Evolutionary conservation across 83 land plant species (phyloP).

Genomic region (Thuja plicata): DNA sequence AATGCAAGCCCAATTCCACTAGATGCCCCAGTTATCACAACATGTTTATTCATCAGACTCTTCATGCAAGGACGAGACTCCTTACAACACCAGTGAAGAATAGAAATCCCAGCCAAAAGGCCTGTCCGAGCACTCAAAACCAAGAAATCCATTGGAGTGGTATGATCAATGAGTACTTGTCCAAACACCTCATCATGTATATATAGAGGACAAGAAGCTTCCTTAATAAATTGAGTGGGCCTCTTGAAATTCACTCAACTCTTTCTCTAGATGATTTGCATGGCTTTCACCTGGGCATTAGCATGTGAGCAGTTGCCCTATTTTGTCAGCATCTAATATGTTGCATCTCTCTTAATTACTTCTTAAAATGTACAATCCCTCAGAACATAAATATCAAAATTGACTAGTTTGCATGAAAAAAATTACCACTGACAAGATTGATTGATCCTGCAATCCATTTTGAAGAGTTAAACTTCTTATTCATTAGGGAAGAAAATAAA

Average conservation of each 20-base stretch:
- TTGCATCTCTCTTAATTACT: too few relatives aligned
- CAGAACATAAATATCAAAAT: too few relatives aligned
- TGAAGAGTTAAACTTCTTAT: too few relatives aligned
- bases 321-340: background rate
- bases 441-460: too few relatives aligned
- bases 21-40: slow-evolving; percentile 9
- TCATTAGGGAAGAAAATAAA: too few relatives aligned
- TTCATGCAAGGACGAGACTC: background rate
- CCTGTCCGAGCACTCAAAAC: background rate
- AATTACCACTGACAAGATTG: too few relatives aligned
- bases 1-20: slow-evolving; percentile 3
- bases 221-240: too few relatives aligned
- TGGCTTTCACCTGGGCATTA: background rate
- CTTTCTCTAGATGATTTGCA: background rate
- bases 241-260: too few relatives aligned
- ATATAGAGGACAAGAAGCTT: too few relatives aligned
- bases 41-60: slow-evolving; percentile 1
- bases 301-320: background rate
- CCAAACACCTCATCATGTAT: too few relatives aligned
- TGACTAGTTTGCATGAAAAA: too few relatives aligned
- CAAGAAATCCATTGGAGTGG: background rate
- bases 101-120: background rate
- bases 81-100: background rate
- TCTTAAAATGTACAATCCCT: too few relatives aligned
- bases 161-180: background rate